A percentile compares a stretch with the other conserved stretches of the same genome.
phyloP scores from a whole-genome alignment of 2,329 filamentous ascomycete genomes.

The Trematosphaeria pertusa region DNA sequence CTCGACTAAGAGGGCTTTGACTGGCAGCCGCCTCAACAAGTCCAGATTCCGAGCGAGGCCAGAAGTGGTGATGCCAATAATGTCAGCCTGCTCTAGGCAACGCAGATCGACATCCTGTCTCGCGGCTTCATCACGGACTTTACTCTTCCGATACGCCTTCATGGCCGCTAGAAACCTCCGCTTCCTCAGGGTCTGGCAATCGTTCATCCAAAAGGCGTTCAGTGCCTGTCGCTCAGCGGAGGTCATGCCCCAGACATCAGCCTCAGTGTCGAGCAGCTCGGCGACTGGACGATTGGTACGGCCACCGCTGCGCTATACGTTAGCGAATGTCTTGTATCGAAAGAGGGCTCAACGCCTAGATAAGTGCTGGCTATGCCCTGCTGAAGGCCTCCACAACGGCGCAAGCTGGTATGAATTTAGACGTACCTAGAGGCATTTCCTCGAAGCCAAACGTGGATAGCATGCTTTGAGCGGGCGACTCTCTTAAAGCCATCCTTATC shows the following conservation, averaged over 20 bases:
- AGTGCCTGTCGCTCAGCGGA: conserved; percentile 11
- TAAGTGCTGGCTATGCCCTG: no score
- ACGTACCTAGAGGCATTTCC: no score
- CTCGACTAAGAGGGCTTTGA: conserved; percentile 69
- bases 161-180: conserved; percentile 23
- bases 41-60: conserved; percentile 64
- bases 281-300: no score
- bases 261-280: no score
- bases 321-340: no score
- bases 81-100: conserved; percentile 50
- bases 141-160: conserved; percentile 18
- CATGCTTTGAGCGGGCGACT: no score
- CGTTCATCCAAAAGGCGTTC: conserved; percentile 14
- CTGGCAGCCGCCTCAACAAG: conserved; percentile 56
- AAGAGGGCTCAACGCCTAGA: no score
- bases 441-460: no score
- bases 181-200: conserved; percentile 3
- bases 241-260: conserved; percentile 11
- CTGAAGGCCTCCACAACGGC: no score
- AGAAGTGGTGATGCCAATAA: conserved; percentile 68
- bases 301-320: no score
- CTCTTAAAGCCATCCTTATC: conserved; percentile 30
- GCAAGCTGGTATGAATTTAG: no score
- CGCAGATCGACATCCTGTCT: conserved; percentile 42
- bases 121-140: conserved; percentile 21